Evolutionary conservation across 306 rosid species (phyloP), one percentile per base, ranked within the genome.

Genomic region (Sophora flavescens): DNA sequence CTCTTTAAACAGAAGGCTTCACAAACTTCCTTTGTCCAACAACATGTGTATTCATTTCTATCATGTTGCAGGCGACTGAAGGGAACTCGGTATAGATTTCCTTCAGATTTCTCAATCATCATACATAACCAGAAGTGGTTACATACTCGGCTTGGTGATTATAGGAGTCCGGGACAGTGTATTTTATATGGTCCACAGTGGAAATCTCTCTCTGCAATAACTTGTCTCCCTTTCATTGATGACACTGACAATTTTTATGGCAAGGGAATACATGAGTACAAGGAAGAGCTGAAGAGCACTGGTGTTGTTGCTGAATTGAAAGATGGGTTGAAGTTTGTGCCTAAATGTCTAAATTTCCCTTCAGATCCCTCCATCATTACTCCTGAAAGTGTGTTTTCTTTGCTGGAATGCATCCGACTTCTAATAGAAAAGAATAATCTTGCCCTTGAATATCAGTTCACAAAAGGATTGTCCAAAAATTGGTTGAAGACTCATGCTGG

Each of bases 401-500:
- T 93, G 84, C 77, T 93, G 66, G 78, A 85, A 4, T 89, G 93
- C 81, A 66, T 91, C 36, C 82, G 50, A 18, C 3, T 57, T 36
- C 74, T 65, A 13, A 16, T 45, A 76, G 3, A 66, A 18, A 65
- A 78, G 39, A 35, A 22, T 10, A 62, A 2, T 14, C 14, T 68
- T 50, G 1, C 68, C 14, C 61, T 86, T 51, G 75, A 79, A 3
- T 87, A 75, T 0, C 81, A 33, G 44, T 85, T 86, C 45, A 14
- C 2, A 6, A 32, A 70, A 47, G 83, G 65, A 64, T 70, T 93
- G 61, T 88, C 91, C 8, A 22, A 3, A 44, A 22, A 71, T 30
- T 93, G 98, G 96, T 66, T 93, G 77, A 90, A 84, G 91, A 89
- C 98, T 2, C 61, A 78, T 75, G 75, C 50, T 61, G 96, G 89